A percentile compares a stretch with the other conserved stretches of the same genome.
phyloP scores from a whole-genome alignment of 2,329 filamentous ascomycete species.

The Xylariaceae sp. region DNA sequence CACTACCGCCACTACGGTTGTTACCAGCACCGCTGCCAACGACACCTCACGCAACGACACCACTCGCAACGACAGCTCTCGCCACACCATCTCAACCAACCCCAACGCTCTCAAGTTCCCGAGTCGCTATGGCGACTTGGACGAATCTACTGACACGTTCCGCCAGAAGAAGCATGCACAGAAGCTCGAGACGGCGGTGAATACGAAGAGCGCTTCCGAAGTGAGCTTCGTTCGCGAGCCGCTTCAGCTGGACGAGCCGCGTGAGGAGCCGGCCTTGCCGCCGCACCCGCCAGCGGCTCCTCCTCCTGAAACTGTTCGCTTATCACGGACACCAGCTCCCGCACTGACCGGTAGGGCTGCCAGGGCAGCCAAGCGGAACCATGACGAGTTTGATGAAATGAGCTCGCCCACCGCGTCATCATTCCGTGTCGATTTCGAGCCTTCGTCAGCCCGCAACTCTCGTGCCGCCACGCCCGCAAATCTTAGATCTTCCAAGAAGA shows the following conservation, averaged over 20 bases:
- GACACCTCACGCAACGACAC: conserved; percentile 22
- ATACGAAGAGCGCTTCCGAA: conserved; percentile 20
- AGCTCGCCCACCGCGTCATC: conserved; percentile 48
- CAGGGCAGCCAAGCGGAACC: conserved; percentile 42
- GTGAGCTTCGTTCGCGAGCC: conserved; percentile 28
- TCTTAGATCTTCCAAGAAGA: conserved; percentile 53
- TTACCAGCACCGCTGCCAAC: conserved; percentile 10
- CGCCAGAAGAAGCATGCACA: conserved; percentile 22
- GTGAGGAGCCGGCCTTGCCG: conserved; percentile 20
- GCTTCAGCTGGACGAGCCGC: conserved; percentile 18
- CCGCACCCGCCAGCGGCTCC: conserved; percentile 19
- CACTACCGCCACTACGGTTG: conserved; percentile 21
- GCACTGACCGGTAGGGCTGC: conserved; percentile 27
- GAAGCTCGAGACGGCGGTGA: conserved; percentile 21
- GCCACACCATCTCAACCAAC: conserved; percentile 10
- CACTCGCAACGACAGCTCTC: conserved; percentile 16
- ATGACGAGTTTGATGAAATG: conserved; percentile 50
- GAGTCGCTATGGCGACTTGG: conserved; percentile 24
- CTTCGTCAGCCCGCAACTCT: conserved; percentile 45
- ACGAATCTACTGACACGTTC: conserved; percentile 16
- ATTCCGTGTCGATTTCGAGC: conserved; percentile 43
- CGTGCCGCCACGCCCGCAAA: conserved; percentile 56
- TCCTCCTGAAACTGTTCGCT: conserved; percentile 24
- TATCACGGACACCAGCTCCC: conserved; percentile 27
- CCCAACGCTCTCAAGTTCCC: conserved; percentile 26